Evolutionary conservation across 306 rosid species (phyloP), one percentile per base, ranked within the genome.

Genomic region (Heteromeles arbutifolia): DNA sequence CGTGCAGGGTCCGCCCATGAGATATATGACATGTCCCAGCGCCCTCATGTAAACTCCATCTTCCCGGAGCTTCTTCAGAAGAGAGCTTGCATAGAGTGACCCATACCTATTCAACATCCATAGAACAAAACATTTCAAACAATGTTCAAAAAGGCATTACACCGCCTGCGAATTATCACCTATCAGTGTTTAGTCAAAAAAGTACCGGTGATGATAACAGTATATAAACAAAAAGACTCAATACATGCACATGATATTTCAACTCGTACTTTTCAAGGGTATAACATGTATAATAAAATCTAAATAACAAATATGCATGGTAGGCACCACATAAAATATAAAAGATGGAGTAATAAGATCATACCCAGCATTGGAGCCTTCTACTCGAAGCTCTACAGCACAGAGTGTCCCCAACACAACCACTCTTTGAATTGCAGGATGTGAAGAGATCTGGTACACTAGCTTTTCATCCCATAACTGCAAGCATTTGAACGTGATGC

Each of bases 1-100:
- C 29, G 97, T 90, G 91, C 96, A 92, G 65, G 98, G 98, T 69
- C 96, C 97, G 68, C 89, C 86, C 96, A 95, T 75, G 74, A 95
- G 93, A 82, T 90, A 95, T 79, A 95, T 79, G 77, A 92, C 97
- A 48, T 92, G 88, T 28, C 98, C 98, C 17, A 90, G 79, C 63
- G 96, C 96, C 85, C 99, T 92, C 87, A 58, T 86, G 85, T 85
- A 92, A 65, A 95, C 43, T 21, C 90, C 97, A 37, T 95, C 98
- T 72, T 86, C 91, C 58, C 91, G 79, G 41, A 95, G 98, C 73
- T 83, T 81, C 84, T 86, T 87, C 68, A 92, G 79, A 84, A 95
- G 92, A 32, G 92, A 88, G 64, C 84, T 88, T 63, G 98, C 94
- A 76, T 83, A 92, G 32, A 84, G 48, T 25, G 97, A 90, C 62